phyloP scores from a whole-genome alignment of 768 basidiomycete species.

The Panaeolus cyanescens region DNA sequence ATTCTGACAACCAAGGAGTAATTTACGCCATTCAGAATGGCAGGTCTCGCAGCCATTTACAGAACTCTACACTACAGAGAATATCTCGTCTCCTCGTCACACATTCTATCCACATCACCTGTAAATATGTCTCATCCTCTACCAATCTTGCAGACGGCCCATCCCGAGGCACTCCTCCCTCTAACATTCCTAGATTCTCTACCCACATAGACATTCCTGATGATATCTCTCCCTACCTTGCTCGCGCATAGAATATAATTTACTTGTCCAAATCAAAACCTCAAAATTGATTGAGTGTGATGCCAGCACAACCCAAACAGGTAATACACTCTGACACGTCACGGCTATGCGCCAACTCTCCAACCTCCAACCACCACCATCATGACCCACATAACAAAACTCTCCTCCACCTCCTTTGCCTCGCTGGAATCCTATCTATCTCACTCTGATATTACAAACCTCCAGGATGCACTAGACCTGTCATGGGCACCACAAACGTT shows the following conservation, averaged over 20 bases:
- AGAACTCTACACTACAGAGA: slow-evolving; percentile 27
- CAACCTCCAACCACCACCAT: too few relatives aligned
- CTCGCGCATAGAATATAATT: background rate
- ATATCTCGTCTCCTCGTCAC: slow-evolving; percentile 23
- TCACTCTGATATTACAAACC: background rate
- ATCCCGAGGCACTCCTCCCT: slow-evolving; percentile 15
- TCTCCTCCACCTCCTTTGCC: too few relatives aligned
- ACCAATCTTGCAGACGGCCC: slow-evolving; percentile 21
- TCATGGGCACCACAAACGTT: slow-evolving; percentile 14
- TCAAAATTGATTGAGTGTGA: too few relatives aligned
- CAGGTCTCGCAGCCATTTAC: slow-evolving; percentile 26
- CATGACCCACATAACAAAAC: too few relatives aligned
- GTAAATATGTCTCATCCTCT: slow-evolving; percentile 23
- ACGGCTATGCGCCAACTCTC: too few relatives aligned
- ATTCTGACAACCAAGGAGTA: slow-evolving; percentile 38
- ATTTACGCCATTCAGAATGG: slow-evolving; percentile 24
- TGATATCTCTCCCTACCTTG: background rate
- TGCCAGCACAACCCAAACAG: background rate
- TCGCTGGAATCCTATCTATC: background rate
- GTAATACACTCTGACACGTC: background rate
- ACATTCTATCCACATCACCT: slow-evolving; percentile 26
- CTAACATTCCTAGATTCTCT: background rate
- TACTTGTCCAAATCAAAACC: background rate
- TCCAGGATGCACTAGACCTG: background rate
- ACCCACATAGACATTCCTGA: background rate